Percentiles rank a stretch among this genome's conserved stretches.
Evolutionary conservation across 176 grass and related monocot genomes (phyloP).

Genomic region (Juncus effusus): DNA sequence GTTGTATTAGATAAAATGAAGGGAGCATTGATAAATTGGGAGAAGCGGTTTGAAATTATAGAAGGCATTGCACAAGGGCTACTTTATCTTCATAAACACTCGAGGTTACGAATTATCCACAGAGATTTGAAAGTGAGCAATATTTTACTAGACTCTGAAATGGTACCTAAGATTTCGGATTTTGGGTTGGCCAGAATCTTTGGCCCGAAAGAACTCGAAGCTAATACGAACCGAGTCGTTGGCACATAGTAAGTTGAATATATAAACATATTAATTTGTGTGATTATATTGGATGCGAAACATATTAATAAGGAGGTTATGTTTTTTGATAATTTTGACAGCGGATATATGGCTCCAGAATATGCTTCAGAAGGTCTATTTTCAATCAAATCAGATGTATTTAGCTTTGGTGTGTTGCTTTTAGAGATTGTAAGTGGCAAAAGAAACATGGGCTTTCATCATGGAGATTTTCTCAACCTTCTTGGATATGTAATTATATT

Average conservation of each 20-base stretch:
- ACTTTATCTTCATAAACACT: slow-evolving; percentile 43
- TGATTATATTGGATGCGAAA: too few species aligned
- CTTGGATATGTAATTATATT: slow-evolving; percentile 26
- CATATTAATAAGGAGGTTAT: neutral
- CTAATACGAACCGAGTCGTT: slow-evolving; percentile 32
- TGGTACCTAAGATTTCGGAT: slow-evolving; percentile 47
- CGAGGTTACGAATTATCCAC: slow-evolving; percentile 41
- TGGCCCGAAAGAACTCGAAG: slow-evolving; percentile 28
- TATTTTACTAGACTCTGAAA: slow-evolving; percentile 36
- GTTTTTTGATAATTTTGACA: neutral
- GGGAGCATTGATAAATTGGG: slow-evolving; percentile 30
- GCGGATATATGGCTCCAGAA: too few species aligned
- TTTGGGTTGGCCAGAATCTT: slow-evolving; percentile 45
- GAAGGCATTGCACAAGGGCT: slow-evolving; percentile 45
- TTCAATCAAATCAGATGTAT: too few species aligned
- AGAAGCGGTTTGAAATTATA: slow-evolving; percentile 34
- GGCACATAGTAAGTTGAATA: slow-evolving; percentile 37
- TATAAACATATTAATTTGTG: neutral
- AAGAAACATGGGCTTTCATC: slow-evolving; percentile 18
- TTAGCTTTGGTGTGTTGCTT: too few species aligned
- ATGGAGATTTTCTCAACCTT: slow-evolving; percentile 25
- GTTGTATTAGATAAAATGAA: slow-evolving; percentile 30
- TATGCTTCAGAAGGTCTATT: too few species aligned
- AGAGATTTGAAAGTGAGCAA: slow-evolving; percentile 50
- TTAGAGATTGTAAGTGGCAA: slow-evolving; percentile 20